Conservation (phyloP, 2,329 filamentous ascomycete genomes). For the Didymella segeticola region DNA sequence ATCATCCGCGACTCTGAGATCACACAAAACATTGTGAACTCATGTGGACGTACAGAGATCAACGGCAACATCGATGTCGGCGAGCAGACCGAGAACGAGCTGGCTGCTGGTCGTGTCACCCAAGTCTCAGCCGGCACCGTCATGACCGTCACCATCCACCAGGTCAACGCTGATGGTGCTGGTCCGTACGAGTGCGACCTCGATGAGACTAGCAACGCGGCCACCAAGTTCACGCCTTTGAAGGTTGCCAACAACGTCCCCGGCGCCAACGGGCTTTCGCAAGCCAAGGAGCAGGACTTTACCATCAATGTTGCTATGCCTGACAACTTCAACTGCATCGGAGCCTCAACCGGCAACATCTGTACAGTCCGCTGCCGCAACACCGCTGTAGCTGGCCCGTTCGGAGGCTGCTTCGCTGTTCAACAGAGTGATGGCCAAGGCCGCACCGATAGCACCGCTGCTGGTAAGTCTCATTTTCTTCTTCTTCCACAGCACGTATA, state of each 20-base stretch:
- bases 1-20: constrained; percentile 49
- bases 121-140: constrained; percentile 33
- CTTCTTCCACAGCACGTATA: constrained; percentile 4
- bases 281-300: constrained; percentile 63
- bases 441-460: constrained; percentile 31
- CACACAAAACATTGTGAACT: constrained; percentile 48
- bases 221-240: constrained; percentile 56
- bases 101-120: constrained; percentile 41
- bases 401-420: constrained; percentile 66
- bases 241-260: constrained; percentile 66
- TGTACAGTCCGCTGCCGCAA: constrained; percentile 71
- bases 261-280: constrained; percentile 64
- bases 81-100: constrained; percentile 47
- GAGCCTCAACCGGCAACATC: constrained; percentile 63
- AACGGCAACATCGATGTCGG: constrained; percentile 49
- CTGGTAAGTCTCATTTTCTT: constrained; percentile 31
- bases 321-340: constrained; percentile 60
- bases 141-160: constrained; percentile 53
- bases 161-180: constrained; percentile 70
- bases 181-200: constrained; percentile 71
- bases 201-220: constrained; percentile 61
- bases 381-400: constrained; percentile 65
- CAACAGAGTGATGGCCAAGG: constrained; percentile 59
- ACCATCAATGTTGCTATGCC: constrained; percentile 65
- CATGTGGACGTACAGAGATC: constrained; percentile 47